phyloP scores from a whole-genome alignment of 1,139 yeast species.

The Suhomyces guaymorum region DNA sequence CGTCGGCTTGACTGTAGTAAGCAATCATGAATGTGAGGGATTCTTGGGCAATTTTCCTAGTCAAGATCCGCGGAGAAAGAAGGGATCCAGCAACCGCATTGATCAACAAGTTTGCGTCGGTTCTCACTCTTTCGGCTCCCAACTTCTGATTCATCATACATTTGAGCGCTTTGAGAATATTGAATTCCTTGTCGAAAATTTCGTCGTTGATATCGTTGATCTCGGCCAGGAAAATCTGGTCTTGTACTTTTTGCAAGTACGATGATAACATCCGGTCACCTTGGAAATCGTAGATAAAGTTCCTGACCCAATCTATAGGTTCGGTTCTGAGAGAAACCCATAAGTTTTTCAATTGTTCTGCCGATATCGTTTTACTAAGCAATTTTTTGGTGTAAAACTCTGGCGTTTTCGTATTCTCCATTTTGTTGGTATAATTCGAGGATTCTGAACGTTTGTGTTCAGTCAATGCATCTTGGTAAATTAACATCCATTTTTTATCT shows the following conservation, averaged over 20 bases:
- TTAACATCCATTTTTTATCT: constrained; percentile 89
- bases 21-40: constrained; percentile 55
- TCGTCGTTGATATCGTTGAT: constrained; percentile 43
- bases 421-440: constrained; percentile 24
- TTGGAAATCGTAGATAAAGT: constrained; percentile 72
- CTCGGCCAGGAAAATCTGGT: constrained; percentile 37
- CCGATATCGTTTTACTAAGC: constrained; percentile 66
- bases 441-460: constrained; percentile 65
- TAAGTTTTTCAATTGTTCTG: constrained; percentile 74
- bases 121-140: constrained; percentile 44
- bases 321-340: constrained; percentile 94
- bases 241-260: constrained; percentile 41
- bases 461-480: constrained; percentile 81
- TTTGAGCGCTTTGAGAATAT: constrained; percentile 48
- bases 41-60: constrained; percentile 82
- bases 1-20: constrained; percentile 35
- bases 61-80: constrained; percentile 61
- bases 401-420: constrained; percentile 55
- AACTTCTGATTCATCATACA: constrained; percentile 51
- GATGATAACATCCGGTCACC: constrained; percentile 79
- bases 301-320: constrained; percentile 86
- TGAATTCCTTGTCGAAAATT: constrained; percentile 50
- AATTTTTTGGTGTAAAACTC: constrained; percentile 76
- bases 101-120: constrained; percentile 44
- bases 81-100: constrained; percentile 48